Evolutionary conservation across 768 basidiomycete species (phyloP), one percentile per base, ranked within the genome.

Genomic region (Coprinellus aureogranulatus): DNA sequence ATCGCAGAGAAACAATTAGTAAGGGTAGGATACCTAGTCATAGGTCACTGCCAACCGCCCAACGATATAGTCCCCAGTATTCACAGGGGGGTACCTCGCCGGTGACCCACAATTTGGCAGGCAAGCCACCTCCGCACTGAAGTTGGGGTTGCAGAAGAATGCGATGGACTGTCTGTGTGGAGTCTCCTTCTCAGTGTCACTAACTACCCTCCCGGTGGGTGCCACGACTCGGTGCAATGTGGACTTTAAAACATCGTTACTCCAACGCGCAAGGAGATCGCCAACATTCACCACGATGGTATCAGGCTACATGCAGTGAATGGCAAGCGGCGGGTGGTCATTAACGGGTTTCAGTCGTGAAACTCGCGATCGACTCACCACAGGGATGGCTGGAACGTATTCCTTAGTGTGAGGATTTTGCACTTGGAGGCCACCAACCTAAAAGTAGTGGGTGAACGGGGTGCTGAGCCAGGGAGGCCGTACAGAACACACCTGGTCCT

Each of bases 91-190:
- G 67, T 92, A 90, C 72, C 87, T 91, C 10, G 77, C 72, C 53
- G 73, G 72, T 28, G 70, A 66, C 28, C 82, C 85, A 28, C 86
- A 84, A 55, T 82, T 88, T 20, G 90, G 89, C 26, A 93, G 70
- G 61, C 90, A 90, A 16, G 84, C 75, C 54, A 94, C 86, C 57
- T 79, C 75, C 14, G 88, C 75, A 41, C 79, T 79, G 63, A 82
- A 83, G 61, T 92, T 90, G 3, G 91, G 90, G 64, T 89, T 92
- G 76, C 88, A 91, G 73, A 94, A 94, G 77, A 90, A 94, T 8
- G 89, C 92, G 52, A 93, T 87, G 9, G 89, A 90, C 66, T 91
- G 89, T 26, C 92, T 81, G 9, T 74, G 70, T 0, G 89, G 86
- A 1, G 84, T 87, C 57, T 85, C 70, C n/a, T 68, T 73, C 60